Evolutionary conservation across 2,329 filamentous ascomycete genomes (phyloP).

Genomic region (Scedosporium dehoogii): DNA sequence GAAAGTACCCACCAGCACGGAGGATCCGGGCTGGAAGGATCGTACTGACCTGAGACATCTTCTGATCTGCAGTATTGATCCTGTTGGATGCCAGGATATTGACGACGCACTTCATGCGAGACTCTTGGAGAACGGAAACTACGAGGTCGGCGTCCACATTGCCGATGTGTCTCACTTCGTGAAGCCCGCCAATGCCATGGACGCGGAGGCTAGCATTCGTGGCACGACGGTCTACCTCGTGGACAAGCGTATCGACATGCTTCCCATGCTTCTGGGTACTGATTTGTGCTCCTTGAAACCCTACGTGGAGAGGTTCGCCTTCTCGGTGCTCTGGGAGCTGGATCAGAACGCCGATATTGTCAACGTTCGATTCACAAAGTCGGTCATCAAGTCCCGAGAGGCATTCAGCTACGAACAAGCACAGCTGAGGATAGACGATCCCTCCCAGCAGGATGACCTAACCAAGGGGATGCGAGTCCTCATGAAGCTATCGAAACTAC

Average conservation of each 20-base stretch:
- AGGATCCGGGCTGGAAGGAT: constrained; percentile 79
- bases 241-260: constrained; percentile 99
- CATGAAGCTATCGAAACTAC: constrained; percentile 79
- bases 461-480: constrained; percentile 83
- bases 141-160: constrained; percentile 94
- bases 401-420: constrained; percentile 98
- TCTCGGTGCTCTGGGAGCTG: constrained; percentile 83
- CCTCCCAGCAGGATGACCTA: constrained; percentile 76
- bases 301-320: constrained; percentile 89
- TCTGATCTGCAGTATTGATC: constrained; percentile 94
- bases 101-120: constrained; percentile 92
- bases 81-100: constrained; percentile 92
- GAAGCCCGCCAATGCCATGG: constrained; percentile 95
- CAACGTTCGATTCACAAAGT: constrained; percentile 84
- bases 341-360: constrained; percentile 77
- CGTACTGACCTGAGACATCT: constrained; percentile 76
- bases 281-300: constrained; percentile 95
- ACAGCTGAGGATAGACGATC: constrained; percentile 86
- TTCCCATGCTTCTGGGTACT: constrained; percentile 90
- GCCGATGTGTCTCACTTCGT: constrained; percentile 99
- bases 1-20: constrained; percentile 72
- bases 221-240: constrained; percentile 96
- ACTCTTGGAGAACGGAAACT: constrained; percentile 81
- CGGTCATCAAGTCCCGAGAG: constrained; percentile 91
- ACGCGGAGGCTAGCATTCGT: constrained; percentile 83